A percentile compares a stretch with the other conserved stretches of the same genome.
These are phyloP conservation scores for Haplosporangium sp. DNA, from an alignment of 371 early-diverging fungal species.

Conservation along the genomic window DNA sequence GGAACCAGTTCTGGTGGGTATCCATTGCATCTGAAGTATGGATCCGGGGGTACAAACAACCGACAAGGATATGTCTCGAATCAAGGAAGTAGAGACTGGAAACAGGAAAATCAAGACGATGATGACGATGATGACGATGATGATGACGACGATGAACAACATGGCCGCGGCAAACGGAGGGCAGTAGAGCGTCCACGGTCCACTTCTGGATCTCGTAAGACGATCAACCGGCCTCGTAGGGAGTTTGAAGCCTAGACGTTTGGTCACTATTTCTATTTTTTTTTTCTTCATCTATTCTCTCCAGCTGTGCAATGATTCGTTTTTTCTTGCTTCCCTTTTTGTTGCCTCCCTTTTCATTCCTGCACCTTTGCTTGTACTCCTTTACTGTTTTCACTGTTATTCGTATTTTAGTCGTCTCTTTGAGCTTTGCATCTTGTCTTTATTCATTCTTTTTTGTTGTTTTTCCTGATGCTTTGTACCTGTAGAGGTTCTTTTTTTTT, in stretches of 20 bases:
- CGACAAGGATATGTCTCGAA: slow-evolving; percentile 11
- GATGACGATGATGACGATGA: slow-evolving; percentile 24
- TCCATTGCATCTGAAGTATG: slow-evolving; percentile 11
- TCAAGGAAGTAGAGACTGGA: slow-evolving; percentile 13
- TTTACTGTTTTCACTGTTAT: too few species aligned
- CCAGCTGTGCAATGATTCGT: slow-evolving; percentile 3
- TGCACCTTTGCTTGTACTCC: slow-evolving; percentile 2
- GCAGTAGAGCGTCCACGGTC: slow-evolving; percentile 43
- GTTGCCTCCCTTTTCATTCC: not conserved
- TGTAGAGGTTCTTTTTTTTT: too few species aligned
- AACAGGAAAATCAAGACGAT: slow-evolving; percentile 14
- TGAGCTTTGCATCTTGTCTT: too few species aligned
- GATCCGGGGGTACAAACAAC: slow-evolving; percentile 1
- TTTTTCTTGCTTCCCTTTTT: not conserved
- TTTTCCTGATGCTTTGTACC: too few species aligned
- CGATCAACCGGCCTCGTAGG: slow-evolving; percentile 30
- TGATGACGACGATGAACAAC: slow-evolving; percentile 31
- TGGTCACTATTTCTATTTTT: not conserved
- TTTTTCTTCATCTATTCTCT: slow-evolving; percentile 5
- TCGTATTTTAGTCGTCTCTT: too few species aligned
- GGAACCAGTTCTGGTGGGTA: slow-evolving; percentile 7
- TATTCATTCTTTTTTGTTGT: too few species aligned
- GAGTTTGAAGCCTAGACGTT: slow-evolving; percentile 32
- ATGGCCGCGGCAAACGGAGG: slow-evolving; percentile 37
- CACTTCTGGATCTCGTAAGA: slow-evolving; percentile 22